Evolutionary conservation across 2,329 filamentous ascomycete species (phyloP).

Genomic region (Aspergillus sojae): DNA sequence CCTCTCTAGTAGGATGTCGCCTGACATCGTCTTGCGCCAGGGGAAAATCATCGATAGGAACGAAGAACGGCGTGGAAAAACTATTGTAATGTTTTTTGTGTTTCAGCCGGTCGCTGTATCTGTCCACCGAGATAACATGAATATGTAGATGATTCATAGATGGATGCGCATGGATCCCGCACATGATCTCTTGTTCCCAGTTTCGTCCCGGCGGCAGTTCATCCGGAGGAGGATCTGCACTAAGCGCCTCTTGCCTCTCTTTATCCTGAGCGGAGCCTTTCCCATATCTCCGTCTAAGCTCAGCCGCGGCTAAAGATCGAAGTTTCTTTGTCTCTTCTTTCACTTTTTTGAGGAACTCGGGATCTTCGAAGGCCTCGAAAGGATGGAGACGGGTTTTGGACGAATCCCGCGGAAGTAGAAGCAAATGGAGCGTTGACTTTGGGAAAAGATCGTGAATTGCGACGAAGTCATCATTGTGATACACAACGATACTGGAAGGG

Average conservation of each 20-base stretch:
- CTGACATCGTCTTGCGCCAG: conserved; percentile 67
- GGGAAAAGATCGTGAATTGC: conserved; percentile 82
- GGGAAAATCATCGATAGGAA: conserved; percentile 78
- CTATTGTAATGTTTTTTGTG: conserved; percentile 90
- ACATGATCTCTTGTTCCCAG: conserved; percentile 73
- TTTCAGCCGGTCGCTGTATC: conserved; percentile 71
- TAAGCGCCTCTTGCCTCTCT: conserved; percentile 65
- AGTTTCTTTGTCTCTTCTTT: conserved; percentile 64
- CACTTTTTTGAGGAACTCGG: conserved; percentile 67
- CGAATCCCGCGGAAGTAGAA: conserved; percentile 78
- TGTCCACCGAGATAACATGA: conserved; percentile 81
- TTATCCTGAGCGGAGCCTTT: conserved; percentile 64
- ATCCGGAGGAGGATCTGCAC: conserved; percentile 52
- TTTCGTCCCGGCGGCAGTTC: conserved; percentile 72
- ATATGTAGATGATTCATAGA: conserved; percentile 93
- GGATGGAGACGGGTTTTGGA: conserved; percentile 68
- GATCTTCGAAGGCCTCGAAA: conserved; percentile 73
- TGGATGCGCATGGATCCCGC: conserved; percentile 83
- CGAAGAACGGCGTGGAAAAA: conserved; percentile 83
- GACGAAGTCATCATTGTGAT: conserved; percentile 69
- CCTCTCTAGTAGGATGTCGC: conserved; percentile 56
- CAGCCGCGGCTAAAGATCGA: conserved; percentile 67
- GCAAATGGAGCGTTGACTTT: conserved; percentile 80
- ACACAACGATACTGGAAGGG: conserved; percentile 63
- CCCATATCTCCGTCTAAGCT: conserved; percentile 72